Base-by-base conservation (phyloP, 1,284 basidiomycete genomes). In the Moesziomyces globuligerus region DNA sequence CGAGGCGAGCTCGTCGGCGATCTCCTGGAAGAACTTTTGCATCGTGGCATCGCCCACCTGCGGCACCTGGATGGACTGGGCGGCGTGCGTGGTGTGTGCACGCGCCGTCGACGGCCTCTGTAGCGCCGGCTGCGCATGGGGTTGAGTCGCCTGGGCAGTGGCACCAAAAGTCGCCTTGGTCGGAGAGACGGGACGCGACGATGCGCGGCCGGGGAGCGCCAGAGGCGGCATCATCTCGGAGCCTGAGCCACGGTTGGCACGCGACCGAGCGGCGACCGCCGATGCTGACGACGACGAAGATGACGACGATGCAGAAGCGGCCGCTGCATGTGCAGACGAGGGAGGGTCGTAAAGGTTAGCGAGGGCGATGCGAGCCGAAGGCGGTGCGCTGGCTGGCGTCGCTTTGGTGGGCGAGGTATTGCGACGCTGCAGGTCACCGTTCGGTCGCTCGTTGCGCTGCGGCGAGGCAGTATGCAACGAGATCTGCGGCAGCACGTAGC, bases 1-100 rank as follows among this genome's bases (percentile, higher is more conserved):
- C 43, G 87, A 87, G 59, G 89, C 89, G 43, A 93, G 87, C 74
- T 91, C 90, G 39, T 91, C 88, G 7, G 89, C 89, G 47, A 94
- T 89, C 82, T 93, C 90, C 54, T 89, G 86, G 83, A 93, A 90
- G 83, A 92, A 92, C 38, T 87, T 83, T 61, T 91, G 90, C 80
- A 93, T 88, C 40, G 87, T 87, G 43, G 87, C 88, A 72, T 91
- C 90, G 64, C 88, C 43, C 24, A 64, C 70, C 43, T 60, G 62
- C 5, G 68, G 69, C 46, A 74, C 67, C 51, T 69, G 40, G 57
- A 74, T 66, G 24, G 59, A 54, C 7, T 81, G 65, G 29, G 69
- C 54, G 57, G 75, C 79, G 67, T 73, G 55, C 7, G 70, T 53
- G 28, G 80, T 55, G 34, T 55, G 55, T 24, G 59, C 59, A 10